phyloP scores from a whole-genome alignment of 352 stramenopile genomes.

The Globisporangium orthogonon region DNA sequence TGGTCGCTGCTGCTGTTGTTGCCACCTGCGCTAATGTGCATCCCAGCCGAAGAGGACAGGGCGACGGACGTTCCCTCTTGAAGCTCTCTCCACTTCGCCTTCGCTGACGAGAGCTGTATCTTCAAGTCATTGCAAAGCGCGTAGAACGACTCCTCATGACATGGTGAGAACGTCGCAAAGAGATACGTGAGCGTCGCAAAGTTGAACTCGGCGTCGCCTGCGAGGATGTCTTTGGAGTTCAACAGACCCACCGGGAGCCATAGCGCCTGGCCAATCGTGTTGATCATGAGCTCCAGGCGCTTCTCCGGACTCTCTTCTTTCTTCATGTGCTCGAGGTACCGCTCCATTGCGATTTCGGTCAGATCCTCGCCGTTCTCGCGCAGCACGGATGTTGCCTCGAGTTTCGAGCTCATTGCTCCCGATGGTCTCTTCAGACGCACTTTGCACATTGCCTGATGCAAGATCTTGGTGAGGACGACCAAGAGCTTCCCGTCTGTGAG shows the following conservation, averaged over 20 bases:
- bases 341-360: slow-evolving; percentile 68
- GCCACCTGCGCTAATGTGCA: background rate
- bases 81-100: slow-evolving; percentile 59
- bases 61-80: slow-evolving; percentile 14
- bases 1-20: slow-evolving; percentile 3
- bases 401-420: slow-evolving; percentile 23
- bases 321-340: slow-evolving; percentile 62
- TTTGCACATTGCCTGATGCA: slow-evolving; percentile 64
- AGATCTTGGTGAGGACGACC: slow-evolving; percentile 46
- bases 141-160: slow-evolving; percentile 41
- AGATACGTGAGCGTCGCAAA: slow-evolving; percentile 66
- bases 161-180: slow-evolving; percentile 58
- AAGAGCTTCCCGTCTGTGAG: slow-evolving; percentile 52
- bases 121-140: slow-evolving; percentile 45
- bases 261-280: slow-evolving; percentile 60
- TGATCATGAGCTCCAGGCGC: slow-evolving; percentile 63
- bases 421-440: slow-evolving; percentile 28
- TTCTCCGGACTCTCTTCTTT: slow-evolving; percentile 44
- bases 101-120: slow-evolving; percentile 41
- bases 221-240: slow-evolving; percentile 57
- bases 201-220: slow-evolving; percentile 71
- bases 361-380: slow-evolving; percentile 78
- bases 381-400: slow-evolving; percentile 51
- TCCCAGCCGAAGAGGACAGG: background rate
- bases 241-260: slow-evolving; percentile 60